These are phyloP conservation scores for Metschnikowia kunwiensis DNA, from an alignment of 805 yeast genomes.

Conservation along the genomic window DNA sequence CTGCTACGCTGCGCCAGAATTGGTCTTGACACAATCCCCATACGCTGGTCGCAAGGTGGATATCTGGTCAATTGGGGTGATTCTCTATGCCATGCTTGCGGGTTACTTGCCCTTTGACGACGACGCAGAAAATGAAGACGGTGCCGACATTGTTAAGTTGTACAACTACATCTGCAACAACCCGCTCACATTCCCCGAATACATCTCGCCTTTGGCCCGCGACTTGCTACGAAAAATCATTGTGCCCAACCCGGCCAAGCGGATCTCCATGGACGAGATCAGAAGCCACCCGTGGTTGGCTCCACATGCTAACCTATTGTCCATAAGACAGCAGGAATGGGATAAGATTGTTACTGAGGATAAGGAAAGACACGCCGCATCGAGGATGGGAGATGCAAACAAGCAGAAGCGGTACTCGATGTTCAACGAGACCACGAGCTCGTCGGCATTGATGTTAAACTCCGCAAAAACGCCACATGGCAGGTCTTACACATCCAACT, in stretches of 20 bases:
- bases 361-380: conserved; percentile 16
- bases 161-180: conserved; percentile 91
- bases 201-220: conserved; percentile 84
- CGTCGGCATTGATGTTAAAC: conserved; percentile 36
- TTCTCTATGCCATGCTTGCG: conserved; percentile 92
- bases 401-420: conserved; percentile 44
- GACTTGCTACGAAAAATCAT: conserved; percentile 81
- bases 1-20: conserved; percentile 97
- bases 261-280: conserved; percentile 67
- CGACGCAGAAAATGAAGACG: conserved; percentile 95
- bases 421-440: conserved; percentile 39
- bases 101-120: conserved; percentile 98
- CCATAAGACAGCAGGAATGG: conserved; percentile 89
- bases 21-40: conserved; percentile 81
- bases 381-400: conserved; percentile 14
- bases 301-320: conserved; percentile 77
- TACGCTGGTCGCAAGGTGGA: conserved; percentile 93
- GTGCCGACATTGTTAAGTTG: conserved; percentile 85
- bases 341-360: conserved; percentile 51
- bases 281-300: conserved; percentile 84
- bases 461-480: conserved; percentile 24
- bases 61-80: conserved; percentile 96
- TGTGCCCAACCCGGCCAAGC: conserved; percentile 77
- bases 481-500: conserved; percentile 36
- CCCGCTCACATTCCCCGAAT: conserved; percentile 92